These are phyloP conservation scores for Hypoxylon lenormandii DNA, from an alignment of 495 filamentous ascomycete species.

Conservation along the genomic window DNA sequence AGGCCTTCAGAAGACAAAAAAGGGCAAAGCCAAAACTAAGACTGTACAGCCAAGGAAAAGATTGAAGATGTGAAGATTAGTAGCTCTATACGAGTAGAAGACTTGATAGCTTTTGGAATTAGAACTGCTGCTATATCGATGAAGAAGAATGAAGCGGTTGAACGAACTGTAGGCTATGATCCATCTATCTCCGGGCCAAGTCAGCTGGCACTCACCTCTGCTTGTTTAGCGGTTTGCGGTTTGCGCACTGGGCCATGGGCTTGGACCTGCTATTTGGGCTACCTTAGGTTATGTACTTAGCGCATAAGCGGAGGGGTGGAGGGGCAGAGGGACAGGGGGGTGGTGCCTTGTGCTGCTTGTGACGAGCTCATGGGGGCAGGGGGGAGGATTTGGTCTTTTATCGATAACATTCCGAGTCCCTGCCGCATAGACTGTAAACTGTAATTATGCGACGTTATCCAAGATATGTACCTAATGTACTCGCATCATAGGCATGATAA, in stretches of 20 bases:
- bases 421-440: too few species aligned
- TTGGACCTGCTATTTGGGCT: too few species aligned
- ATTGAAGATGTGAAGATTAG: constrained; percentile 8
- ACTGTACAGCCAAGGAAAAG: background rate
- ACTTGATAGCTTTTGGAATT: constrained; percentile 3
- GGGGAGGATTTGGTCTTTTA: constrained; percentile 1
- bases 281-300: too few species aligned
- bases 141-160: background rate
- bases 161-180: too few species aligned
- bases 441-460: background rate
- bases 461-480: background rate
- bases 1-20: background rate
- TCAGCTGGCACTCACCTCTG: constrained; percentile 16
- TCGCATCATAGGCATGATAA: too few species aligned
- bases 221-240: too few species aligned
- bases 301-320: constrained; percentile 1
- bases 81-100: background rate
- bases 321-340: too few species aligned
- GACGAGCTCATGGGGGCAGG: constrained; percentile 36
- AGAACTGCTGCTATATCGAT: constrained; percentile 3
- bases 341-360: constrained; percentile 39
- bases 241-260: too few species aligned
- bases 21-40: constrained; percentile 1
- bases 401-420: constrained; percentile 8
- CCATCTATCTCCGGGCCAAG: background rate